Conservation (phyloP, 2,329 filamentous ascomycete species). For the Arthrobotrys iridis region DNA sequence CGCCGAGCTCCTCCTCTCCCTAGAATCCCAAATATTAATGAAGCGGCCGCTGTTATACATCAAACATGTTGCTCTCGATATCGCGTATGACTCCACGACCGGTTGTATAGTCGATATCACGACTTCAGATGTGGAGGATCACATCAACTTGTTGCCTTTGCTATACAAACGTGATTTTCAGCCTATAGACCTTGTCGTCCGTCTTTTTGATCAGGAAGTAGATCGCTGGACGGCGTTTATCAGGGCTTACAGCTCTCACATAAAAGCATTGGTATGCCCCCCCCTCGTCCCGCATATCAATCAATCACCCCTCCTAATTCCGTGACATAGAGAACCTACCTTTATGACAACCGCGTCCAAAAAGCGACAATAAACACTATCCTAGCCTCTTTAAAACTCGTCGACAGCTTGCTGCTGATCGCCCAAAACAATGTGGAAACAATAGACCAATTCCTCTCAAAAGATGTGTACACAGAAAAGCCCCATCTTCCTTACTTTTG, state of each 20-base stretch:
- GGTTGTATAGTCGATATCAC: constrained; percentile 48
- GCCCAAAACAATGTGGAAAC: constrained; percentile 48
- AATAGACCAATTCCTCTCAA: constrained; percentile 42
- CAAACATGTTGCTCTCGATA: constrained; percentile 43
- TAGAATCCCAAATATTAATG: constrained; percentile 42
- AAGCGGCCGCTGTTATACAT: constrained; percentile 46
- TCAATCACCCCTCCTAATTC: background rate
- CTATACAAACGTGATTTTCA: constrained; percentile 51
- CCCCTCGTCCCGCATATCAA: background rate
- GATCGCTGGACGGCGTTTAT: constrained; percentile 46
- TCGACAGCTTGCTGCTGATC: constrained; percentile 44
- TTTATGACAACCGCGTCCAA: constrained; percentile 52
- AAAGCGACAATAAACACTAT: constrained; percentile 53
- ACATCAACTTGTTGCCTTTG: constrained; percentile 40
- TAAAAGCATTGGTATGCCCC: constrained; percentile 40
- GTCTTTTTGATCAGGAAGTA: constrained; percentile 49
- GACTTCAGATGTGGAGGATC: constrained; percentile 47
- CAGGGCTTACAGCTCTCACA: constrained; percentile 44
- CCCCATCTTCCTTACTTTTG: constrained; percentile 38
- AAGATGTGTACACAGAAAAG: constrained; percentile 38
- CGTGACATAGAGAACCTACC: constrained; percentile 34
- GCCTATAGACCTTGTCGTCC: constrained; percentile 45
- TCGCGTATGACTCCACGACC: constrained; percentile 20
- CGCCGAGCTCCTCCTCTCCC: constrained; percentile 31
- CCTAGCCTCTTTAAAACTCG: constrained; percentile 48